Percentiles rank a stretch among this genome's conserved stretches.
phyloP scores from a whole-genome alignment of 2,329 filamentous ascomycete genomes.

The Diaporthe velutina region DNA sequence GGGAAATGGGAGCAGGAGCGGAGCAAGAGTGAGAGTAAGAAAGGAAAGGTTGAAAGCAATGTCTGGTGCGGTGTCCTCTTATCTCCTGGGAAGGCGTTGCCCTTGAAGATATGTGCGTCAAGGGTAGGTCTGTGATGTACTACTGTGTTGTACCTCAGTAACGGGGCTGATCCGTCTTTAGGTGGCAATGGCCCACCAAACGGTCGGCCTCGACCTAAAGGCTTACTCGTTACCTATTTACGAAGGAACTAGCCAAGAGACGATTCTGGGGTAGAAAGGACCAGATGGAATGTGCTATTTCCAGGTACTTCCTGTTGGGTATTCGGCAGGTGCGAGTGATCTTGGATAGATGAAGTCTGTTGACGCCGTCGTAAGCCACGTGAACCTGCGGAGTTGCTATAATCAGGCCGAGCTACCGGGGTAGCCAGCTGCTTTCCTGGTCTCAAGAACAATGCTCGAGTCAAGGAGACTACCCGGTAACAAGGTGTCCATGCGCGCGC shows the following conservation, averaged over 20 bases:
- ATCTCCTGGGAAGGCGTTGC: constrained; percentile 7
- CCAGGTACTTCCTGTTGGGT: background rate
- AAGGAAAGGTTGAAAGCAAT: background rate
- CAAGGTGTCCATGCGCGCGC: background rate
- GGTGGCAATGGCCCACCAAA: constrained; percentile 25
- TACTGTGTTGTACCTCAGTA: background rate
- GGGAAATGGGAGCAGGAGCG: background rate
- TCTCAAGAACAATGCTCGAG: constrained; percentile 14
- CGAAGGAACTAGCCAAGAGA: constrained; percentile 9
- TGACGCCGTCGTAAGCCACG: constrained; percentile 7
- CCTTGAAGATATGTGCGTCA: constrained; percentile 1
- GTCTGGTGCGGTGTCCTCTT: background rate
- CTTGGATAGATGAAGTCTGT: constrained; percentile 14
- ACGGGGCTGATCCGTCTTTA: background rate
- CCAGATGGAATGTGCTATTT: constrained; percentile 19
- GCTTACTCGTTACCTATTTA: background rate
- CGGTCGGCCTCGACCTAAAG: constrained; percentile 12
- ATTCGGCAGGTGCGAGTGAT: background rate
- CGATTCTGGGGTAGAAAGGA: background rate
- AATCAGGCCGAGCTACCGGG: background rate
- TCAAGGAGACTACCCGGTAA: background rate
- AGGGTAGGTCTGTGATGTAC: constrained; percentile 6
- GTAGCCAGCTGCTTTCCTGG: background rate
- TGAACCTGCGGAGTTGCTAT: background rate
- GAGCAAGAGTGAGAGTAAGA: background rate